Conservation (phyloP, 306 rosid species). For the Cajanus cajan region DNA sequence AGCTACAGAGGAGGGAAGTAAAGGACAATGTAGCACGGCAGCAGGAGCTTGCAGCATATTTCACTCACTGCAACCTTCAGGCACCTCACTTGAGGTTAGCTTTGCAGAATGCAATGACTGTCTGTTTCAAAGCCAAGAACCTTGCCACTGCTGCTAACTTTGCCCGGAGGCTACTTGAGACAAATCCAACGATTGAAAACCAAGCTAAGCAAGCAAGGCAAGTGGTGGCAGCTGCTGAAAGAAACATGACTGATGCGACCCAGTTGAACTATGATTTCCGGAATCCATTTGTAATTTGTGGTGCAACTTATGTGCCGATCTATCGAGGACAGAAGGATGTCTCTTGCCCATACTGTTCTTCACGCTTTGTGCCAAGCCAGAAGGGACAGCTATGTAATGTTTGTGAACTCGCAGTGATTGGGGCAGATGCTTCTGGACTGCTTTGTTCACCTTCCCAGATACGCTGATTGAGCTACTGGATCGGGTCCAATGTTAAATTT, state of each 20-base stretch:
- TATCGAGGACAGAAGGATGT: slow-evolving; percentile 90
- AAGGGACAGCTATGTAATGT: slow-evolving; percentile 80
- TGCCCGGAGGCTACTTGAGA: slow-evolving; percentile 84
- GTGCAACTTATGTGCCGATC: slow-evolving; percentile 90
- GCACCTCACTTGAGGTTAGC: slow-evolving; percentile 88
- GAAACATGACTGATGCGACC: slow-evolving; percentile 73
- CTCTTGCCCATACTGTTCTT: slow-evolving; percentile 80
- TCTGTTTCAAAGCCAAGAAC: slow-evolving; percentile 74
- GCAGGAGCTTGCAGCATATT: slow-evolving; percentile 97
- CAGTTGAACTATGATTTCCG: slow-evolving; percentile 87
- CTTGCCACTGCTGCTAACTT: slow-evolving; percentile 86
- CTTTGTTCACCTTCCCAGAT: slow-evolving; percentile 81
- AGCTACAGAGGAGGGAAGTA: slow-evolving; percentile 71
- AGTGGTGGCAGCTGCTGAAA: slow-evolving; percentile 88
- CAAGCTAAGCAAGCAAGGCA: slow-evolving; percentile 84
- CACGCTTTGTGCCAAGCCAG: slow-evolving; percentile 83
- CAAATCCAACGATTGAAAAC: slow-evolving; percentile 74
- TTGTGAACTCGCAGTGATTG: slow-evolving; percentile 85
- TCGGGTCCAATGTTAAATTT: slow-evolving; percentile 36
- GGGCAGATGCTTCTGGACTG: slow-evolving; percentile 94
- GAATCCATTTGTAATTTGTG: slow-evolving; percentile 90
- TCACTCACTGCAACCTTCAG: slow-evolving; percentile 95
- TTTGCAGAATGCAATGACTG: slow-evolving; percentile 59
- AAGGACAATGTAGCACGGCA: slow-evolving; percentile 62
- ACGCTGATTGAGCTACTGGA: slow-evolving; percentile 52